phyloP scores from a whole-genome alignment of 176 grass and related monocot genomes.

The Elaeis guineensis region DNA sequence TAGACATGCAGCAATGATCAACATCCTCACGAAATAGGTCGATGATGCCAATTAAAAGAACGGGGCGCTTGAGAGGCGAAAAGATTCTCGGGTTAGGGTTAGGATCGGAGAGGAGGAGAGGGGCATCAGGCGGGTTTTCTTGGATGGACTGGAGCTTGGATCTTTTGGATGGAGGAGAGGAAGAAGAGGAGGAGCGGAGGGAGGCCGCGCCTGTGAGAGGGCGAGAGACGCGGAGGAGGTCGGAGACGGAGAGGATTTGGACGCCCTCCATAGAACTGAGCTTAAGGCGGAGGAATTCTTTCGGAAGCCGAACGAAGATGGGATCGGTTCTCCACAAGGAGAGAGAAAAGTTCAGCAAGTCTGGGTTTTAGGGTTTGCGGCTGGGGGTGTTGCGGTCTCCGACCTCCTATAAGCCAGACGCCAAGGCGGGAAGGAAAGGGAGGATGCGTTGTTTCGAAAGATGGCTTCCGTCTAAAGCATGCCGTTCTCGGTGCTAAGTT shows the following conservation, averaged over 20 bases:
- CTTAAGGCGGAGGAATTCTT: no score
- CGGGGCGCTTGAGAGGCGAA: constrained; percentile 32
- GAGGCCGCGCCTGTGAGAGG: constrained; percentile 52
- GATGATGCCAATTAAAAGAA: constrained; percentile 49
- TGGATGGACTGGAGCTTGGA: constrained; percentile 10
- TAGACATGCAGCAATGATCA: constrained; percentile 15
- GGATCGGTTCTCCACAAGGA: no score
- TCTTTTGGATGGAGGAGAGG: constrained; percentile 35
- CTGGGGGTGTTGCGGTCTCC: no score
- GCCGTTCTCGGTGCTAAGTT: no score
- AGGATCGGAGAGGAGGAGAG: not conserved
- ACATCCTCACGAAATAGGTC: constrained; percentile 24
- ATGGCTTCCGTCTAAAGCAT: no score
- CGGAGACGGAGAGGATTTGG: constrained; percentile 39
- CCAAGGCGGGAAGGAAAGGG: no score
- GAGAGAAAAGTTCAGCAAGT: no score
- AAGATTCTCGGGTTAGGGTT: constrained; percentile 31
- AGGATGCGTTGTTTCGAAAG: no score
- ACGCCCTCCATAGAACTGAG: constrained; percentile 4
- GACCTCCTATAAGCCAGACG: no score
- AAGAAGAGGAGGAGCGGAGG: constrained; percentile 8
- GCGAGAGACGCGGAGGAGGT: constrained; percentile 40
- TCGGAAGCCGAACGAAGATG: no score
- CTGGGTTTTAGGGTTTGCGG: no score
- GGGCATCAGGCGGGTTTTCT: not conserved